A percentile compares a stretch with the other conserved stretches of the same genome.
These are phyloP conservation scores for Fusarium guadeloupense DNA, from an alignment of 2,329 filamentous ascomycete species.

Conservation along the genomic window DNA sequence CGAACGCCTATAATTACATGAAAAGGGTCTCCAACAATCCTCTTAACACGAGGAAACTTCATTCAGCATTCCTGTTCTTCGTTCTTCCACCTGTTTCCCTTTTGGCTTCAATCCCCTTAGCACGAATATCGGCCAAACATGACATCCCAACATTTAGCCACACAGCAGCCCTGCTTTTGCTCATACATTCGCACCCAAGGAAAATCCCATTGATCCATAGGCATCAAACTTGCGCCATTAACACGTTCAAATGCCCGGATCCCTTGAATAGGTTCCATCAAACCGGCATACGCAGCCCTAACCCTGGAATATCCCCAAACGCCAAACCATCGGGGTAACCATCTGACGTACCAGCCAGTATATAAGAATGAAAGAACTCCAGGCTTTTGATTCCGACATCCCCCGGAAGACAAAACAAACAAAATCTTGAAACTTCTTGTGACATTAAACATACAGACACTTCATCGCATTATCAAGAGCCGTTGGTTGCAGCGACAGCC, in stretches of 20 bases:
- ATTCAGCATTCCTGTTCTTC: constrained; percentile 12
- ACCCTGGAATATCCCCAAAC: constrained; percentile 39
- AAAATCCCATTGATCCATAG: constrained; percentile 14
- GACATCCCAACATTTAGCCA: not conserved
- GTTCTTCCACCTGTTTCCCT: constrained; percentile 5
- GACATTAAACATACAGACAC: constrained; percentile 40
- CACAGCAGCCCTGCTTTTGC: constrained; percentile 4
- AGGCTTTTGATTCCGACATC: constrained; percentile 43
- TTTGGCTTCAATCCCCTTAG: constrained; percentile 6
- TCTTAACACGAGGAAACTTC: not conserved
- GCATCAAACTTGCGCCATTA: constrained; percentile 23
- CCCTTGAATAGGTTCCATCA: constrained; percentile 11
- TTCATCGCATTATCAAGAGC: constrained; percentile 41
- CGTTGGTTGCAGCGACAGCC: constrained; percentile 41
- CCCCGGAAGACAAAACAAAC: constrained; percentile 34
- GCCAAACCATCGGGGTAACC: constrained; percentile 35
- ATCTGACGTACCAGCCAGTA: constrained; percentile 40
- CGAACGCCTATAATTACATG: constrained; percentile 41
- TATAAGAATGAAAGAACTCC: constrained; percentile 45
- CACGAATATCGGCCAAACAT: not conserved
- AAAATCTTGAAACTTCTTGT: constrained; percentile 26
- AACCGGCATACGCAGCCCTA: constrained; percentile 18
- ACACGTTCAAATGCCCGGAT: constrained; percentile 12
- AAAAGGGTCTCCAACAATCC: constrained; percentile 11
- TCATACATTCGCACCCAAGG: constrained; percentile 8